Evolutionary conservation across 2,329 filamentous ascomycete genomes (phyloP).

Genomic region (Colletotrichum sp.): DNA sequence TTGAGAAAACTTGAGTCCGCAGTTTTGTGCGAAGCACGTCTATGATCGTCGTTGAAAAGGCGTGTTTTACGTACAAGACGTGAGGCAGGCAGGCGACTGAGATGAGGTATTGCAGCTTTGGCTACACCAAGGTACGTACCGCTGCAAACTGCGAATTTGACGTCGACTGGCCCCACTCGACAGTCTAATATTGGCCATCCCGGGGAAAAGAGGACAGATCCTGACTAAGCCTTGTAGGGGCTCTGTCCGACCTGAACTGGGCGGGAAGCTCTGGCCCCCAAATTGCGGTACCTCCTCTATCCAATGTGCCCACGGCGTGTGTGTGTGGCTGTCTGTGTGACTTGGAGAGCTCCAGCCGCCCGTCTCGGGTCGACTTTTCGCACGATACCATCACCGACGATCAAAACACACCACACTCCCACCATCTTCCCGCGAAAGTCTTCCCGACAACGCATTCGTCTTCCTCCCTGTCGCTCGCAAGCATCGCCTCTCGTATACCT

Average conservation of each 20-base stretch:
- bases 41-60: background rate
- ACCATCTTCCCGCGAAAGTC: background rate
- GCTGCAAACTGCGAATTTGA: background rate
- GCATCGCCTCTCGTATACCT: background rate
- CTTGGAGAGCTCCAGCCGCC: constrained; percentile 17
- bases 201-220: background rate
- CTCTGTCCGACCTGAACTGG: background rate
- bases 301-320: background rate
- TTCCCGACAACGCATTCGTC: background rate
- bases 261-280: constrained; percentile 13
- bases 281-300: background rate
- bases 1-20: background rate
- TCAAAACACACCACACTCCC: background rate
- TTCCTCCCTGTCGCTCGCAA: background rate
- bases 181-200: background rate
- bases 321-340: background rate
- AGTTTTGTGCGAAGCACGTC: background rate
- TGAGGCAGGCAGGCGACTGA: background rate
- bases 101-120: background rate
- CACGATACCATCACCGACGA: background rate
- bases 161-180: background rate
- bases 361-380: constrained; percentile 11
- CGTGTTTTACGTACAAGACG: background rate
- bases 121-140: background rate
- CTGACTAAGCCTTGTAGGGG: constrained; percentile 13